phyloP scores from a whole-genome alignment of 2,329 filamentous ascomycete genomes.

The Talaromyces atroroseus region DNA sequence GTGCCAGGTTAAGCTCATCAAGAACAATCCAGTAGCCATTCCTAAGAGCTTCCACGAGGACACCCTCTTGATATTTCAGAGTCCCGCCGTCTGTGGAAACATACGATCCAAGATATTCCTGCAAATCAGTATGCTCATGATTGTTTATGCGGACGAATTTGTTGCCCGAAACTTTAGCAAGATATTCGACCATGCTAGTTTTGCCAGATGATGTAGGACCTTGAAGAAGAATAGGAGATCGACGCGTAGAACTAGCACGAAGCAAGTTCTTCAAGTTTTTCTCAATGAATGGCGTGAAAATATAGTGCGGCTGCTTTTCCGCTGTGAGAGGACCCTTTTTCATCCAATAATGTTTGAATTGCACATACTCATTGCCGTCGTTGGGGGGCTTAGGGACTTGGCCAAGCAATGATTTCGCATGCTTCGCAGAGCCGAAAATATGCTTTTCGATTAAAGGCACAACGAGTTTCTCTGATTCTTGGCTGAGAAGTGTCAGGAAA shows the following conservation, averaged over 20 bases:
- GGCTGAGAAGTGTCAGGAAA: constrained; percentile 82
- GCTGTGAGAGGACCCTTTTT: constrained; percentile 64
- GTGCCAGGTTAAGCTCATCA: constrained; percentile 93
- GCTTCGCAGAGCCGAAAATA: constrained; percentile 65
- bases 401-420: constrained; percentile 66
- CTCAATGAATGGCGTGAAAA: constrained; percentile 92
- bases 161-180: constrained; percentile 94
- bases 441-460: constrained; percentile 74
- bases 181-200: constrained; percentile 98
- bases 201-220: constrained; percentile 96
- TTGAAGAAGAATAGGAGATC: constrained; percentile 91
- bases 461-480: constrained; percentile 72
- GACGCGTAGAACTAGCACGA: constrained; percentile 81
- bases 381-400: constrained; percentile 71
- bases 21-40: constrained; percentile 97
- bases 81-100: constrained; percentile 79
- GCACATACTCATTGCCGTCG: constrained; percentile 72
- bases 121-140: constrained; percentile 95
- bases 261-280: constrained; percentile 93
- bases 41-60: constrained; percentile 85
- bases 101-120: constrained; percentile 96
- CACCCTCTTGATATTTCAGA: constrained; percentile 84
- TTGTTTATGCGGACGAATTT: constrained; percentile 99
- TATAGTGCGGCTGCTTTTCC: constrained; percentile 79
- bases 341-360: constrained; percentile 88